Base-by-base conservation (phyloP, 495 filamentous ascomycete genomes). In the Podospora pseudopauciseta region DNA sequence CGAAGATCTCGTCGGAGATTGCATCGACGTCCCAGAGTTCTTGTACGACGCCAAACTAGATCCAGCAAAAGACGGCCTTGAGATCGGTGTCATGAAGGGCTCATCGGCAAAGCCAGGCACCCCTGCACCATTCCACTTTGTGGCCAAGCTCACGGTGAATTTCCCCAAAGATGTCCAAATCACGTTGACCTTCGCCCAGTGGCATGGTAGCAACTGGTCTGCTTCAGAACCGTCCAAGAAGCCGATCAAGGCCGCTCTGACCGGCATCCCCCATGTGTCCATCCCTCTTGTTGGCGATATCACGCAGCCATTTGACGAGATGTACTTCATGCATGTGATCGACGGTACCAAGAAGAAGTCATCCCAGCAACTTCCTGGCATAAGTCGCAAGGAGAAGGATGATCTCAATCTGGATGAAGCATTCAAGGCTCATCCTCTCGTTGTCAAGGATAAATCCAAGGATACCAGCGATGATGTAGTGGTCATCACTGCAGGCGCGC, bases 241-340 rank as follows among this genome's bases (percentile, higher is more conserved):
- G 27, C n/a, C 71, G 11, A 44, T 76, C 44, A 74, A 71, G 63
- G 30, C 71, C 13, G 60, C 69, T 3, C 27, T 75, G 6, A 64
- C 11, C 20, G 64, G 49, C 11, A 65, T 79, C 3, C 71, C 76
- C 2, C 62, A 62, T 5, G 30, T 79, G 15, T 63, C 76, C 23
- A 63, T 83, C 9, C 77, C 78, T 5, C 49, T 81, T 11, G 68
- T 84, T 20, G 80, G 80, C 4, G 65, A 70, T 15, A 30, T 82
- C 6, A 65, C 71, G 2, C 81, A 82, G 67, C 82, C 82, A 0
- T 79, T 83, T 49, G 78, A 84, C 54, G 73, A 83, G 67, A 71
- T 81, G 61, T 68, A 69, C n/a, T 79, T 72, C 62, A 15, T 81
- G 39, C 83, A 74, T 73, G 72, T 80, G 5, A 75, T 78, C 60